A percentile compares a stretch with the other conserved stretches of the same genome.
phyloP scores from a whole-genome alignment of 2,329 filamentous ascomycete genomes.

The Ceratocystis colombiana region DNA sequence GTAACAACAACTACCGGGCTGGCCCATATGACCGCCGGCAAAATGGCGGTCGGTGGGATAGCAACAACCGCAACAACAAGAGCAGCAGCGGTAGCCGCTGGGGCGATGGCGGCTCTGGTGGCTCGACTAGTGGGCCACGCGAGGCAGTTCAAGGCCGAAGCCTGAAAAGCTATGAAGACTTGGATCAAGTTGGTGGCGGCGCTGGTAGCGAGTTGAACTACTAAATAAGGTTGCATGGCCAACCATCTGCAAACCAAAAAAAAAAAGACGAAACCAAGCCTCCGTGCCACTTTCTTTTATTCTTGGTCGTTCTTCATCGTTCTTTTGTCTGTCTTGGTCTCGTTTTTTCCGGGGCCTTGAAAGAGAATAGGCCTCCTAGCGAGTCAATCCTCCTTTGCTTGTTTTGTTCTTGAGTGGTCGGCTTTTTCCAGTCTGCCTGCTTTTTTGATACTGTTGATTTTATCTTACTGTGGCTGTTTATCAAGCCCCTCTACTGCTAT shows the following conservation, averaged over 20 bases:
- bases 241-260: not conserved
- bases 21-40: conserved; percentile 65
- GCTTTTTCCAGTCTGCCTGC: not conserved
- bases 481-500: not conserved
- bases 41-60: conserved; percentile 43
- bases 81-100: conserved; percentile 47
- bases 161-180: conserved; percentile 92
- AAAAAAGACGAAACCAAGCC: not conserved
- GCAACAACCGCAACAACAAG: conserved; percentile 39
- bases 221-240: conserved; percentile 35
- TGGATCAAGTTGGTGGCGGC: conserved; percentile 70
- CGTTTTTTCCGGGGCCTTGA: not conserved
- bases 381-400: not conserved
- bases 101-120: conserved; percentile 64
- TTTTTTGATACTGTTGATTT: not conserved
- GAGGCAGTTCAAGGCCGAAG: conserved; percentile 89
- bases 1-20: conserved; percentile 49
- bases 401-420: not conserved
- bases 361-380: not conserved
- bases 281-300: not conserved
- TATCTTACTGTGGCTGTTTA: not conserved
- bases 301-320: not conserved
- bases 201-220: conserved; percentile 82
- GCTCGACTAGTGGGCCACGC: conserved; percentile 67
- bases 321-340: not conserved